Conservation (phyloP, 2,329 filamentous ascomycete species). For the Phyllosticta ampelicida region DNA sequence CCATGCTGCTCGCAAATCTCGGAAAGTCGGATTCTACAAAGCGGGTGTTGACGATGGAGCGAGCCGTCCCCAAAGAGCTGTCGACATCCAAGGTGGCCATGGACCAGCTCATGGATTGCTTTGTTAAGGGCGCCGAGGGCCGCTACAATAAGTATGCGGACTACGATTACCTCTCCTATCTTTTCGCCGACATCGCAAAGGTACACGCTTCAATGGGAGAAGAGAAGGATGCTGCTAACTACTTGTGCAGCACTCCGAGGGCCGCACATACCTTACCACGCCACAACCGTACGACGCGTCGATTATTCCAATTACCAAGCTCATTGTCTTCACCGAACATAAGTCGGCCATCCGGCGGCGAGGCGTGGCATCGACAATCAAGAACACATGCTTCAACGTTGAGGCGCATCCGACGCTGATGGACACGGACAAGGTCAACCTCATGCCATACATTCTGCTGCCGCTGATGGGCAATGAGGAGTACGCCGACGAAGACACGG, state of each 20-base stretch:
- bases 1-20: slow-evolving; percentile 90
- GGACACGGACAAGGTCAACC: slow-evolving; percentile 58
- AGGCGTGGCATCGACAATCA: slow-evolving; percentile 93
- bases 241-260: slow-evolving; percentile 49
- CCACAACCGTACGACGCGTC: slow-evolving; percentile 63
- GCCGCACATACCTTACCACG: slow-evolving; percentile 63
- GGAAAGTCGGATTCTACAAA: slow-evolving; percentile 68
- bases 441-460: slow-evolving; percentile 79
- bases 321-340: slow-evolving; percentile 92
- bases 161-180: slow-evolving; percentile 87
- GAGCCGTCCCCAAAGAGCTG: slow-evolving; percentile 57
- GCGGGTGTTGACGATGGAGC: slow-evolving; percentile 56
- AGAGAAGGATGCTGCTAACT: background rate
- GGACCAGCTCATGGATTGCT: slow-evolving; percentile 89
- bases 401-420: slow-evolving; percentile 61
- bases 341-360: slow-evolving; percentile 70
- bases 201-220: slow-evolving; percentile 14
- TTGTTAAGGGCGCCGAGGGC: slow-evolving; percentile 81
- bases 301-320: slow-evolving; percentile 79
- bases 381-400: slow-evolving; percentile 83
- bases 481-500: slow-evolving; percentile 74
- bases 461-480: slow-evolving; percentile 83
- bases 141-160: slow-evolving; percentile 74
- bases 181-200: slow-evolving; percentile 84
- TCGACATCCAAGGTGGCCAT: slow-evolving; percentile 63